Base-by-base conservation (phyloP, 768 basidiomycete genomes). In the Mycena rebaudengoi region DNA sequence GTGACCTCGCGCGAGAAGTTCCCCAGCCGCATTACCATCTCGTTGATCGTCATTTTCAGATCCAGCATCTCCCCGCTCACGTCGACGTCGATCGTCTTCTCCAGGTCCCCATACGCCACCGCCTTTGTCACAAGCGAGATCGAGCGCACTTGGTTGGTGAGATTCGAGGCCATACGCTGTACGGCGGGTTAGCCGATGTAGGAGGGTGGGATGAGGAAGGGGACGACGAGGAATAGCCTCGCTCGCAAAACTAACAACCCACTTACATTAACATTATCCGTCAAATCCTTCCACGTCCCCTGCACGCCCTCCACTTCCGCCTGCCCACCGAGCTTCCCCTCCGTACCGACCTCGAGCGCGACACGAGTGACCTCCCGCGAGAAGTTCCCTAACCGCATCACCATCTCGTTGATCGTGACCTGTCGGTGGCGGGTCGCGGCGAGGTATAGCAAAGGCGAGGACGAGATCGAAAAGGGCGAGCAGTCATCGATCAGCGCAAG, bases 71-170 rank as follows among this genome's bases (percentile, higher is more conserved):
- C 96, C 20, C 96, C 96, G 25, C 89, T 85, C 12, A 90, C 91
- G 71, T 95, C 94, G 69, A 97, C 95, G 60, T 95, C 93, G 70
- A 98, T 96, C 74, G 92, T 94, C 75, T 93, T 93, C 51, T 87
- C 90, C 69, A 95, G 79, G 76, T 98, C 95, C 23, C 96, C 96
- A 51, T 91, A 79, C 0, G 95, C 96, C 73, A 98, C 95, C 21
- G 96, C 96, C 78, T 94, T 96, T 20, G 96, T 98, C 64, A 98
- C 96, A 64, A 89, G 87, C 7, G 95, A 93, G 61, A 96, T 96
- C 49, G 91, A 92, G 58, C 96, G 88, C 66, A 95, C 93, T 82
- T 95, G 92, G 57, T 86, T 87, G 13, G 91, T 94, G 62, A 93
- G 77, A 77, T 94, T 94, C 5, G 88, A 88, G 7, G 91, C 91